Evolutionary conservation across 2,329 filamentous ascomycete genomes (phyloP).

Genomic region (Aspergillus ochraceoroseus): DNA sequence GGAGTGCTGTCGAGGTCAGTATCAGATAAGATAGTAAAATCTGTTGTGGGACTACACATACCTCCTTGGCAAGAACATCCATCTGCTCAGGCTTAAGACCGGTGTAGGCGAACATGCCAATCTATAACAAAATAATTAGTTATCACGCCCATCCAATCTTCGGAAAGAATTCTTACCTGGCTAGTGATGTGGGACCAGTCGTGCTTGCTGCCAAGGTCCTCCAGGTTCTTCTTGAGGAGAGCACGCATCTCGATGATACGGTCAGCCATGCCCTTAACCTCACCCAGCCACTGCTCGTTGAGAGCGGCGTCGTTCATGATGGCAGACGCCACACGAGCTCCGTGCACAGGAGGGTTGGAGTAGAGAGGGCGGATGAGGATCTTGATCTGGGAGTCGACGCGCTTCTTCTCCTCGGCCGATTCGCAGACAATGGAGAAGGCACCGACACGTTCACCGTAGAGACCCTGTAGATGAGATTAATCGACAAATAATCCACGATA

Average conservation of each 20-base stretch:
- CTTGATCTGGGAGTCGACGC: slow-evolving; percentile 95
- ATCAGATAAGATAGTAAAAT: background rate
- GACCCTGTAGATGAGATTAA: slow-evolving; percentile 55
- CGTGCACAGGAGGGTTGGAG: slow-evolving; percentile 97
- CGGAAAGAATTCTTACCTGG: slow-evolving; percentile 49
- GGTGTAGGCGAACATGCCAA: slow-evolving; percentile 99
- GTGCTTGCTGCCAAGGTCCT: slow-evolving; percentile 90
- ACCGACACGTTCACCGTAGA: slow-evolving; percentile 96
- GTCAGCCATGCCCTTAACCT: slow-evolving; percentile 98
- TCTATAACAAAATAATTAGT: slow-evolving; percentile 45
- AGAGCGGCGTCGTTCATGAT: slow-evolving; percentile 82
- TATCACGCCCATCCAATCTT: background rate
- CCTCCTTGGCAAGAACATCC: slow-evolving; percentile 82
- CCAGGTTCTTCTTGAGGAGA: slow-evolving; percentile 88
- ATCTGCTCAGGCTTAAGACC: slow-evolving; percentile 88
- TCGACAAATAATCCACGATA: no score
- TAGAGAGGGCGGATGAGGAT: slow-evolving; percentile 94
- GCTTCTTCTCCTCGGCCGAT: slow-evolving; percentile 85
- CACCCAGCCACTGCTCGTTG: slow-evolving; percentile 89
- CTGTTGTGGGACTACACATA: slow-evolving; percentile 31
- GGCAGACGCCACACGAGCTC: slow-evolving; percentile 85
- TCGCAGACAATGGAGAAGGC: slow-evolving; percentile 90
- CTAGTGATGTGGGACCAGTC: slow-evolving; percentile 99
- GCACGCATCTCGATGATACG: slow-evolving; percentile 98
- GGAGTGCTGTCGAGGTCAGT: slow-evolving; percentile 58